These are phyloP conservation scores for Quercus bicolor DNA, from an alignment of 306 rosid species.

Conservation along the genomic window DNA sequence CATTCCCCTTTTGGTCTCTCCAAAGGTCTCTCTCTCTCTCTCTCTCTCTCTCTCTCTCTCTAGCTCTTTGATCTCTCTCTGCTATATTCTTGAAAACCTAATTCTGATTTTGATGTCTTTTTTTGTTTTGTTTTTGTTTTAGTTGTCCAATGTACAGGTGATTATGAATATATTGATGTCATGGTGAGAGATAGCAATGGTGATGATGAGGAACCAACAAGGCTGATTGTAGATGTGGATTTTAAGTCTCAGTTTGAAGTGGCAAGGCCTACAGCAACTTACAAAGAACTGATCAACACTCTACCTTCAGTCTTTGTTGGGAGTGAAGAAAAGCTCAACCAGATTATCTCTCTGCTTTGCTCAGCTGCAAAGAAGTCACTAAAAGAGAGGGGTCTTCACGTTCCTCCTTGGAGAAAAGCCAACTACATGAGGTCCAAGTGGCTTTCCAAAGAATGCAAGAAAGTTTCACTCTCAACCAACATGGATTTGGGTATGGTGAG, in stretches of 20 bases:
- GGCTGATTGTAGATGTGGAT: slow-evolving; percentile 50
- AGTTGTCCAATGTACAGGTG: slow-evolving; percentile 27
- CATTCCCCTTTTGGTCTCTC: slow-evolving; percentile 11
- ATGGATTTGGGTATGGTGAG: slow-evolving; percentile 1
- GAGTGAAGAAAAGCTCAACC: slow-evolving; percentile 35
- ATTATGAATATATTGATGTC: slow-evolving; percentile 48
- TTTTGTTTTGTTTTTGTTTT: background rate
- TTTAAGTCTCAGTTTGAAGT: slow-evolving; percentile 53
- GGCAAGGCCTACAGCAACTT: slow-evolving; percentile 38
- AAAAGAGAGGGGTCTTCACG: slow-evolving; percentile 35
- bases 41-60: background rate
- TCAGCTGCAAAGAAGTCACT: slow-evolving; percentile 46
- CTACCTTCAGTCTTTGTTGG: slow-evolving; percentile 50
- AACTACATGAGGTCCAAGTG: slow-evolving; percentile 51
- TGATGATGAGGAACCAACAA: slow-evolving; percentile 3
- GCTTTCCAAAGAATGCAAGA: slow-evolving; percentile 39
- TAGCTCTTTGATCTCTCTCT: background rate
- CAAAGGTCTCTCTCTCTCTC: slow-evolving; percentile 9
- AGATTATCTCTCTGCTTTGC: slow-evolving; percentile 37
- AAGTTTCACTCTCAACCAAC: slow-evolving; percentile 16
- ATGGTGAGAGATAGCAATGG: slow-evolving; percentile 15
- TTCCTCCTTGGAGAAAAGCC: slow-evolving; percentile 60
- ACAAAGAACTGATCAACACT: slow-evolving; percentile 30
- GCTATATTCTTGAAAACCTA: background rate
- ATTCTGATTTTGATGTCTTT: background rate